These are phyloP conservation scores for Leccinum boreale DNA, from an alignment of 768 basidiomycete species.

Conservation along the genomic window DNA sequence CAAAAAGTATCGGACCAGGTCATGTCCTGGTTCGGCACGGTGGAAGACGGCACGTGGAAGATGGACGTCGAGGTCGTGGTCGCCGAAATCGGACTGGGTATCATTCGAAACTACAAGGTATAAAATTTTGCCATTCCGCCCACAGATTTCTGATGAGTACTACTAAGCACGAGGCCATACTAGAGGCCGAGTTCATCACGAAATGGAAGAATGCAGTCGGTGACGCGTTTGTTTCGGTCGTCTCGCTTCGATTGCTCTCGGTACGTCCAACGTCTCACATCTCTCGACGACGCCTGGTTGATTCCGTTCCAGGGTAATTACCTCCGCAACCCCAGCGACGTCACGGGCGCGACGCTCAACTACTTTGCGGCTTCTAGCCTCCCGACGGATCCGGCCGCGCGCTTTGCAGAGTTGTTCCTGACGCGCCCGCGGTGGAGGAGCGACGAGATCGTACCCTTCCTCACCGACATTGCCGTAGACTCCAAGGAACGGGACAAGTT, in stretches of 20 bases:
- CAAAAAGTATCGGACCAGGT: conserved; percentile 61
- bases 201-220: conserved; percentile 77
- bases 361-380: conserved; percentile 78
- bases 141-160: neutral
- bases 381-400: conserved; percentile 70
- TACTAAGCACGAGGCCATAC: conserved; percentile 57
- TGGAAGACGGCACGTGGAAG: conserved; percentile 56
- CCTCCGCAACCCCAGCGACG: conserved; percentile 43
- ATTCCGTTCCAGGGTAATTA: conserved; percentile 57
- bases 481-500: conserved; percentile 85
- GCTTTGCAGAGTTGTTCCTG: conserved; percentile 88
- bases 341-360: conserved; percentile 41
- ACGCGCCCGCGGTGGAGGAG: conserved; percentile 72
- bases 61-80: conserved; percentile 63
- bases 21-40: conserved; percentile 78
- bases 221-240: conserved; percentile 63
- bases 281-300: neutral
- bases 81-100: conserved; percentile 72
- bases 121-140: neutral
- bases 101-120: conserved; percentile 64
- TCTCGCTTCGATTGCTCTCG: conserved; percentile 65
- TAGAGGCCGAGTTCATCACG: conserved; percentile 50
- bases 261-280: conserved; percentile 37
- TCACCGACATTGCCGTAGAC: conserved; percentile 79
- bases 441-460: conserved; percentile 79